Evolutionary conservation across 306 rosid genomes (phyloP).

Genomic region (Styphnolobium japonicum): DNA sequence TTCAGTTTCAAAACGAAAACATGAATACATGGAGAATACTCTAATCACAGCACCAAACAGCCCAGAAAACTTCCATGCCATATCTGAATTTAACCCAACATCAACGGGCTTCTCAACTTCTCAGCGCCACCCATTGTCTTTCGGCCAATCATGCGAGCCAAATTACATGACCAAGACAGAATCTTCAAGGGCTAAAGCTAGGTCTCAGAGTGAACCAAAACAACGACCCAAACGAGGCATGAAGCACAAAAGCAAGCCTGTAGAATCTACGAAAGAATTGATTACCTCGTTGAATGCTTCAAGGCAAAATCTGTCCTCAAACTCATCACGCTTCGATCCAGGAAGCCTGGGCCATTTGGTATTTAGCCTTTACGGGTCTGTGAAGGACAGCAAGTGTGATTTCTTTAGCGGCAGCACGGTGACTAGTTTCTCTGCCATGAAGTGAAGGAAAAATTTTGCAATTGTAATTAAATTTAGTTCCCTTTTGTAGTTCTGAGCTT

Average conservation of each 20-base stretch:
- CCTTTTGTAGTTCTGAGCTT: no score
- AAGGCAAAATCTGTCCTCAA: conserved; percentile 35
- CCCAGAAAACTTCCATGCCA: conserved; percentile 26
- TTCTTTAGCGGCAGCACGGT: conserved; percentile 22
- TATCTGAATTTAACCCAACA: conserved; percentile 33
- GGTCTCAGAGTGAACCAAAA: conserved; percentile 87
- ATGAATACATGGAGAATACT: conserved; percentile 23
- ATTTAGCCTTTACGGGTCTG: conserved; percentile 41
- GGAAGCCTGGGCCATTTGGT: conserved; percentile 50
- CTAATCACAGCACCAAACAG: conserved; percentile 37
- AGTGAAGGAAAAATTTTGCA: background rate
- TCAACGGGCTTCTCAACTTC: conserved; percentile 28
- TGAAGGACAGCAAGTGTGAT: conserved; percentile 32
- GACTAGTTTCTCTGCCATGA: conserved; percentile 15
- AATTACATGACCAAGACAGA: conserved; percentile 74
- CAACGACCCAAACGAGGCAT: conserved; percentile 53
- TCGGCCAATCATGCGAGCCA: conserved; percentile 45
- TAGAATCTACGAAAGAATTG: conserved; percentile 24
- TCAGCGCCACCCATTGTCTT: conserved; percentile 26
- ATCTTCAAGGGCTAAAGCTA: conserved; percentile 70
- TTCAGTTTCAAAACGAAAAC: conserved; percentile 38
- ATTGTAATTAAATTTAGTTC: background rate
- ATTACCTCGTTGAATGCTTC: conserved; percentile 33
- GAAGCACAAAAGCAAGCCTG: conserved; percentile 40
- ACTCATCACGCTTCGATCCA: conserved; percentile 32